phyloP scores from a whole-genome alignment of 495 filamentous ascomycete genomes.

The Tuber umbilicatum region DNA sequence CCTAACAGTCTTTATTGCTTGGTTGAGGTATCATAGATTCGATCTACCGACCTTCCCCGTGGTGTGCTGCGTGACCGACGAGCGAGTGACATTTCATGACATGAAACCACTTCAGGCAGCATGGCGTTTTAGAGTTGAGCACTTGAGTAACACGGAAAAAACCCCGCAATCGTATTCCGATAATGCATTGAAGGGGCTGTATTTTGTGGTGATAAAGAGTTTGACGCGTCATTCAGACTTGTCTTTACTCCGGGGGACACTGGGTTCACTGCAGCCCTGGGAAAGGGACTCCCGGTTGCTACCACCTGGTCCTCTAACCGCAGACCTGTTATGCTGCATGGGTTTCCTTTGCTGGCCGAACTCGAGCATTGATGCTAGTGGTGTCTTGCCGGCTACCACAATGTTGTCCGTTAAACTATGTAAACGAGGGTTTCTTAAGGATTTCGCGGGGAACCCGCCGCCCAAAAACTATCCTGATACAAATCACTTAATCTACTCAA shows the following conservation, averaged over 20 bases:
- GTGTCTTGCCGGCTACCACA: background rate
- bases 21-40: background rate
- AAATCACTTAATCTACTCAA: no score
- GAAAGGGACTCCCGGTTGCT: background rate
- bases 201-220: background rate
- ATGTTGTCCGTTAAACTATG: background rate
- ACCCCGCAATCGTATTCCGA: background rate
- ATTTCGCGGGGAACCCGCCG: background rate
- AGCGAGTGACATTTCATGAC: background rate
- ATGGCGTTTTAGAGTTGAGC: background rate
- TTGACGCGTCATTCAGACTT: background rate
- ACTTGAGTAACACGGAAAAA: background rate
- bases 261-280: background rate
- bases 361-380: background rate
- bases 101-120: background rate
- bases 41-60: background rate
- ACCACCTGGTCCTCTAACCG: no score
- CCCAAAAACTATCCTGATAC: background rate
- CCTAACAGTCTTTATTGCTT: background rate
- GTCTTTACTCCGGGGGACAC: background rate
- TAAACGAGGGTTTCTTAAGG: background rate
- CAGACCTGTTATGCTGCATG: no score
- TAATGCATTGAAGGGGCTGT: background rate
- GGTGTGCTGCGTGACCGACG: background rate
- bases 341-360: background rate